These are phyloP conservation scores for Striga hermonthica DNA, from an alignment of 305 asterid species.

Conservation along the genomic window DNA sequence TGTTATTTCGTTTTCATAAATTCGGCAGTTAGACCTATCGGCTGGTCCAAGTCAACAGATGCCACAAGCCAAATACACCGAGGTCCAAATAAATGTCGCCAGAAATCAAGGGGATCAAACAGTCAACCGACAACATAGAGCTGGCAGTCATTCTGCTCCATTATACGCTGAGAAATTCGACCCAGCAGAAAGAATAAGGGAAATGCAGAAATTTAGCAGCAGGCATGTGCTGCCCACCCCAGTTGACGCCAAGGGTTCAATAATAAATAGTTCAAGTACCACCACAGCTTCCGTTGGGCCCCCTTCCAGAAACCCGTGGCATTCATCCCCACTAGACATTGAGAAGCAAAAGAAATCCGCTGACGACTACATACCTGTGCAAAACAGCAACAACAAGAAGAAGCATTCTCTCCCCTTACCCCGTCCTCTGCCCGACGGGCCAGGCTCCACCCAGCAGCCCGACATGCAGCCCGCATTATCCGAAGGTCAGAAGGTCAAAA, in stretches of 20 bases:
- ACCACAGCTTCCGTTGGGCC: conserved; percentile 36
- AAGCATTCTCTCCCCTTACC: conserved; percentile 64
- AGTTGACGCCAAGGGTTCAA: conserved; percentile 57
- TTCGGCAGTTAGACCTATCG: conserved; percentile 41
- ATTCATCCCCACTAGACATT: conserved; percentile 71
- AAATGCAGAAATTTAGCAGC: conserved; percentile 47
- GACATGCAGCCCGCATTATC: conserved; percentile 32
- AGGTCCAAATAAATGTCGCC: conserved; percentile 45
- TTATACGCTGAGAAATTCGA: conserved; percentile 67
- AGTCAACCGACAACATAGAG: conserved; percentile 43
- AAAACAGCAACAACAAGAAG: conserved; percentile 27
- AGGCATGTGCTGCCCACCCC: conserved; percentile 78
- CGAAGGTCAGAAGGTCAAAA: conserved; percentile 31
- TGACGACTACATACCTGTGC: conserved; percentile 40
- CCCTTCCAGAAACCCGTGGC: conserved; percentile 52
- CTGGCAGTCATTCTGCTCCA: conserved; percentile 76
- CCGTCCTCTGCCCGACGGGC: conserved; percentile 48
- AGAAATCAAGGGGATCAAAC: conserved; percentile 50
- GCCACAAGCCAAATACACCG: conserved; percentile 38
- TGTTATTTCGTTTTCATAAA: conserved; percentile 4
- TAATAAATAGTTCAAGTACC: conserved; percentile 31
- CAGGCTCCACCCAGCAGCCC: conserved; percentile 35
- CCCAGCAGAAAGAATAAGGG: conserved; percentile 53
- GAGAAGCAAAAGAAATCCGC: conserved; percentile 49
- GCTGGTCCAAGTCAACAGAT: conserved; percentile 42